Percentiles rank a stretch among this genome's conserved stretches.
phyloP scores from a whole-genome alignment of 345 rosid genomes.

The Linum tenue region DNA sequence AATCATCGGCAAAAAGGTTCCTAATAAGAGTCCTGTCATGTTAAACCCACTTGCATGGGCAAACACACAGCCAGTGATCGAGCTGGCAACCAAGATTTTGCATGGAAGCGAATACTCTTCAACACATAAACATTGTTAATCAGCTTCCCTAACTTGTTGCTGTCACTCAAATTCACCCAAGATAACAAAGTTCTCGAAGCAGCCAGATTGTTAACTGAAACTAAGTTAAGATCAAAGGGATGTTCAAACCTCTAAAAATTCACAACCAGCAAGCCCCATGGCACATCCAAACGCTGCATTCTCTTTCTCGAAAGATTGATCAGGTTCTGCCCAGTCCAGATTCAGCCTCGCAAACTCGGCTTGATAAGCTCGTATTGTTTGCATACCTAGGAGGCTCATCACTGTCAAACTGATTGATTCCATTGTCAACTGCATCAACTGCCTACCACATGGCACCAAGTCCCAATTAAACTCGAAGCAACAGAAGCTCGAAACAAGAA shows the following conservation, averaged over 20 bases:
- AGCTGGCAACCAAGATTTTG: constrained; percentile 87
- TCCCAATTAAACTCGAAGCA: neutral
- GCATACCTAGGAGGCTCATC: constrained; percentile 80
- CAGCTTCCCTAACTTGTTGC: neutral
- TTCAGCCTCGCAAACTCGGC: constrained; percentile 75
- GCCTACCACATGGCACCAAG: constrained; percentile 29
- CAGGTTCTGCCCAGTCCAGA: constrained; percentile 84
- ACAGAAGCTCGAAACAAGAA: neutral
- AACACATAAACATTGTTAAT: neutral
- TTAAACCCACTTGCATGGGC: constrained; percentile 81
- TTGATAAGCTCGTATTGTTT: constrained; percentile 69
- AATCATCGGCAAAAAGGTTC: too few species aligned
- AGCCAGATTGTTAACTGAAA: too few species aligned
- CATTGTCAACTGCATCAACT: constrained; percentile 82
- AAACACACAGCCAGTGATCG: constrained; percentile 71
- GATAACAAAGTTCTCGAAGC: too few species aligned
- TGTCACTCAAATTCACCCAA: neutral
- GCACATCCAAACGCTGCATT: constrained; percentile 69
- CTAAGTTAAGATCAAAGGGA: neutral
- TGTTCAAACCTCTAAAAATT: constrained; percentile 65
- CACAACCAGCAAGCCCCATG: constrained; percentile 75
- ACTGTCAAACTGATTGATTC: constrained; percentile 67
- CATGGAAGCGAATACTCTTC: constrained; percentile 59
- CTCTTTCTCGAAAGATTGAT: constrained; percentile 84
- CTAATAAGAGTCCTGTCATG: neutral